Base-by-base conservation (phyloP, 371 early-diverging fungal genomes). In the Paraphysoderma sedebokerense region DNA sequence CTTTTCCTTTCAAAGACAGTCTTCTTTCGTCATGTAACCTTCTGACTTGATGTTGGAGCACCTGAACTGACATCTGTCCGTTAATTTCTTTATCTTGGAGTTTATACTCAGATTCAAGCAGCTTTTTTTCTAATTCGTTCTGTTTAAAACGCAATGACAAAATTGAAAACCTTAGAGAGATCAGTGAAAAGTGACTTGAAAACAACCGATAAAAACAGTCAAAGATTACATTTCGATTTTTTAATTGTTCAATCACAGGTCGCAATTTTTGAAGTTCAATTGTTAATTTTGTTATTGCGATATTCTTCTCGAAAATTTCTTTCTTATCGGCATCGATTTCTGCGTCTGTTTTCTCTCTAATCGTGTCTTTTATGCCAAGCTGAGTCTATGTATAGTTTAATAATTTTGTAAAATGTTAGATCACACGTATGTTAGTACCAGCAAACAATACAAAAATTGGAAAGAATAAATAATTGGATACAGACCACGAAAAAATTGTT, bases 41-140 rank as follows among this genome's bases (percentile, higher is more conserved):
- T 5, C 67, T 55, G 30, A 70, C 55, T 49, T 67, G 63, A 20
- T 55, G 49, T 48, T 59, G 57, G n/a, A 70, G 64, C 67, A 70
- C 59, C 17, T 52, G 51, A 9, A 56, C 58, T n/a, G 64, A 40
- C n/a, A 62, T 64, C 56, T 63, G 5, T 8, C 35, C 6, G 35
- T 8, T 19, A 26, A 34, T 32, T n/a, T 32, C 20, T 7, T 15
- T 15, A 12, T 70, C 65, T 44, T 70, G 53, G 12, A 66, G 45
- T 27, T 54, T 37, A 3, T 58, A 33, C 34, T 52, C 44, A 20
- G 60, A 44, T 39, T 70, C 65, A 4, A 37, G 45, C 13, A 70
- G 52, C 37, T 67, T 60, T 36, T 48, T 47, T 51, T 70, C 68
- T 6, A 66, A 50, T 8, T 40, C 47, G 22, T 39, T 41, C 62